These are phyloP conservation scores for Calonectria pseudoreteaudii DNA, from an alignment of 2,329 filamentous ascomycete genomes.

Conservation along the genomic window DNA sequence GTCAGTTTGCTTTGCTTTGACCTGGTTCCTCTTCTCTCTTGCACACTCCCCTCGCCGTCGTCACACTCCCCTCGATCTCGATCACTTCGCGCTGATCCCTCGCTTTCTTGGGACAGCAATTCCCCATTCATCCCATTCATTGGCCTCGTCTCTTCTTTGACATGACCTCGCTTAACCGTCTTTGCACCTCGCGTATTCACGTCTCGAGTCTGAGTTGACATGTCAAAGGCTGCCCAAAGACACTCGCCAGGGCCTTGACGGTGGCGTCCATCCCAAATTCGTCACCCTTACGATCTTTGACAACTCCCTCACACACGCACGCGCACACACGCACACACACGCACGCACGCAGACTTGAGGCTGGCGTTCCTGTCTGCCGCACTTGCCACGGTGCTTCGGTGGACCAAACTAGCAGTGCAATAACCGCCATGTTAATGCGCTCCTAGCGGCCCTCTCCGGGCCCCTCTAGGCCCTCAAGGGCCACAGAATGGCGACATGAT, in stretches of 20 bases:
- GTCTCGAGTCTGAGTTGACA: neutral
- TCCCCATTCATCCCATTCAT: neutral
- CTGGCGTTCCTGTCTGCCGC: neutral
- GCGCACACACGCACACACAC: neutral
- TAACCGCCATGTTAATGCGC: neutral
- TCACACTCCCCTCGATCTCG: constrained; percentile 3
- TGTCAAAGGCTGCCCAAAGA: neutral
- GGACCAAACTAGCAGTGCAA: constrained; percentile 1
- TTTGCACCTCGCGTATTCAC: constrained; percentile 15
- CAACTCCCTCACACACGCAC: neutral
- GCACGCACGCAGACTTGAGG: neutral
- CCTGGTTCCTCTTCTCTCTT: neutral
- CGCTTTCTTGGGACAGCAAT: neutral
- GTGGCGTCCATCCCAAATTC: neutral
- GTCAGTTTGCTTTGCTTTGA: constrained; percentile 9
- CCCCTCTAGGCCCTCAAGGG: neutral
- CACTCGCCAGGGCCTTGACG: neutral
- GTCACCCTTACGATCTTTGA: neutral
- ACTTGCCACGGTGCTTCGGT: neutral
- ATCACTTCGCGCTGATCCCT: neutral
- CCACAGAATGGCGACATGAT: constrained; percentile 5
- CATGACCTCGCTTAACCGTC: neutral
- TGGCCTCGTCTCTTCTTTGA: neutral
- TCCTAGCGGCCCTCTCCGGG: constrained; percentile 3
- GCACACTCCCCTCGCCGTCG: neutral